Base-by-base conservation (phyloP, 768 basidiomycete genomes). In the Boletus rubropictus region DNA sequence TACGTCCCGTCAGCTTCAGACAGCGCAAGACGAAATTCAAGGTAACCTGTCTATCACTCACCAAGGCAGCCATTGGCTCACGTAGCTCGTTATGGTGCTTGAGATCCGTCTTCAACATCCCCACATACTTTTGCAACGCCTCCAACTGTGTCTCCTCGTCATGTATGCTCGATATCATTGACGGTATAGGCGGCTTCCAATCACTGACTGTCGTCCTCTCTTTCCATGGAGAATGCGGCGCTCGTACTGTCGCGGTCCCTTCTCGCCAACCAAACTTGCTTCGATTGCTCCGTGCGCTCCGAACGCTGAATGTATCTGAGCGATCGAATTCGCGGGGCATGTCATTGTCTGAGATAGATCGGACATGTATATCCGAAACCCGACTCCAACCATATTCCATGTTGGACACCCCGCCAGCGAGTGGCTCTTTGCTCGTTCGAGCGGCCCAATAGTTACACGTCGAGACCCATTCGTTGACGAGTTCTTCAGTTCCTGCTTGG, bases 381-480 rank as follows among this genome's bases (percentile, higher is more conserved):
- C 89, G 78, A 64, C 82, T 94, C 96, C 96, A 99, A 8, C 96
- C 96, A 61, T 98, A 96, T 66, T 99, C 96, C 89, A 98, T 95
- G 69, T 98, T 99, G 40, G 91, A 93, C 7, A 99, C 94, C 20
- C 96, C 96, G 5, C 96, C 96, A 2, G 88, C 78, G 3, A 99
- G 77, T 1, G 96, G 96, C 62, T 97, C 94, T 58, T 95, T 93
- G 66, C 89, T 92, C 46, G 83, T 89, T 37, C 96, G 77, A 2
- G 95, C 96, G 0, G 96, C 90, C 96, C 96, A 98, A 64, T 99
- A 99, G 71, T 98, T 99, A 78, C 95, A 97, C 0, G 96, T 96
- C 33, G 89, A 85, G 7, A 96, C 94, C 96, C 96, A 98, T 66
- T 99, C 96, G 58, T 89, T 88, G 41, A 96, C 93, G n/a, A 99